Evolutionary conservation across 768 basidiomycete genomes (phyloP).

Genomic region (Lactifluus volemus): DNA sequence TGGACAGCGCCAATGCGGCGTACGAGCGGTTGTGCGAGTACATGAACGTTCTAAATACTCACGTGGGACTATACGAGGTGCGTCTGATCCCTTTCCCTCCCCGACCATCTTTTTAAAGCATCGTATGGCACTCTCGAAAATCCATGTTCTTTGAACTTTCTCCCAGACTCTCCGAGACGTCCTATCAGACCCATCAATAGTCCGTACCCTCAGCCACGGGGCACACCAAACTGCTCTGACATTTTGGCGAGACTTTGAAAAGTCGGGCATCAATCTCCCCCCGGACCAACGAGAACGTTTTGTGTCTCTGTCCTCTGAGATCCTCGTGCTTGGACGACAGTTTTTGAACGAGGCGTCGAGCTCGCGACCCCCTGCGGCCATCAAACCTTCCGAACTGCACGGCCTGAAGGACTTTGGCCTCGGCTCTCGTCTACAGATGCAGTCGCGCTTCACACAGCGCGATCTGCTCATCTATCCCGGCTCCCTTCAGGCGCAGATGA

Average conservation of each 20-base stretch:
- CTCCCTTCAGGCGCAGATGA: constrained; percentile 87
- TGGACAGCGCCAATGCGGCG: constrained; percentile 72
- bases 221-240: constrained; percentile 84
- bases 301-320: constrained; percentile 83
- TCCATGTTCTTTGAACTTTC: neutral
- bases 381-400: constrained; percentile 58
- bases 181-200: constrained; percentile 56
- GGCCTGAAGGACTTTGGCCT: constrained; percentile 72
- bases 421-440: constrained; percentile 63
- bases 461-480: constrained; percentile 76
- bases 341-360: constrained; percentile 66
- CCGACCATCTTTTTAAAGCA: neutral
- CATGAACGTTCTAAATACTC: constrained; percentile 95
- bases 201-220: constrained; percentile 58
- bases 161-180: constrained; percentile 62
- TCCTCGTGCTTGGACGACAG: constrained; percentile 76
- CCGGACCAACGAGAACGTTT: constrained; percentile 69
- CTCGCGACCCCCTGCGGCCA: constrained; percentile 55
- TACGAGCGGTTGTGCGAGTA: constrained; percentile 92
- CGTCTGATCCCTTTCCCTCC: constrained; percentile 27
- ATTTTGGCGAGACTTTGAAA: constrained; percentile 95
- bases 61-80: constrained; percentile 85
- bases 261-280: constrained; percentile 89
- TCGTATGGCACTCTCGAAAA: neutral
- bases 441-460: constrained; percentile 68